Base-by-base conservation (phyloP, 2,329 filamentous ascomycete species). In the Monilinia aucupariae region DNA sequence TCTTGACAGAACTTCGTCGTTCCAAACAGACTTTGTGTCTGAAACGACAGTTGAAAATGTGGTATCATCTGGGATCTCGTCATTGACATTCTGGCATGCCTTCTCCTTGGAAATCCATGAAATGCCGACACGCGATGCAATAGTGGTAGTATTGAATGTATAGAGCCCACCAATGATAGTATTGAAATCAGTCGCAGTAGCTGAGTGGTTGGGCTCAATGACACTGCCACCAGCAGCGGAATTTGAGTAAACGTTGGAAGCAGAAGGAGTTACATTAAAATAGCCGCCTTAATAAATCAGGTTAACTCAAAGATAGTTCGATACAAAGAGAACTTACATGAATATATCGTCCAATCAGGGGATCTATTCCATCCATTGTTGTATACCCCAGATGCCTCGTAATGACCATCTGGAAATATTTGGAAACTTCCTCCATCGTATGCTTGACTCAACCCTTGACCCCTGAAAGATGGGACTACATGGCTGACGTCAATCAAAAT, bases 281-380 rank as follows among this genome's bases (percentile, higher is more conserved):
- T 70, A 67, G 1, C 70, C 68, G 54, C 70, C 70, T 70, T 15
- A 1, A 59, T 34, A 52, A 3, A 43, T 65, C 13, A 65, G 64
- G 25, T 17, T 27, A 41, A 15, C 53, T n/a, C n/a, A 41, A 39
- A 12, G 27, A 20, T 39, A 20, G 47, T 58, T 75, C 69, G 30
- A 49, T n/a, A 27, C 30, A 63, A 27, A 68, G 22, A 75, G 77
- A 10, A 78, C 66, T 56, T 85, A 70, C 86, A 88, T 73, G 85
- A 85, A 69, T 82, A 83, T 15, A 86, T 82, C 0, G 78, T 82
- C 84, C 84, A 89, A 53, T 83, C 74, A 0, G 81, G 83, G 1
- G 85, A 79, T 43, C 80, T 76, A 64, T 88, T 89, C 85, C 85
- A 88, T 27, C 85, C 85, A 69, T 86, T 86, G 62, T 87, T 79